Percentiles rank a stretch among this genome's conserved stretches.
Conservation (phyloP, 1,284 basidiomycete genomes). For the Fistulina hepatica region DNA sequence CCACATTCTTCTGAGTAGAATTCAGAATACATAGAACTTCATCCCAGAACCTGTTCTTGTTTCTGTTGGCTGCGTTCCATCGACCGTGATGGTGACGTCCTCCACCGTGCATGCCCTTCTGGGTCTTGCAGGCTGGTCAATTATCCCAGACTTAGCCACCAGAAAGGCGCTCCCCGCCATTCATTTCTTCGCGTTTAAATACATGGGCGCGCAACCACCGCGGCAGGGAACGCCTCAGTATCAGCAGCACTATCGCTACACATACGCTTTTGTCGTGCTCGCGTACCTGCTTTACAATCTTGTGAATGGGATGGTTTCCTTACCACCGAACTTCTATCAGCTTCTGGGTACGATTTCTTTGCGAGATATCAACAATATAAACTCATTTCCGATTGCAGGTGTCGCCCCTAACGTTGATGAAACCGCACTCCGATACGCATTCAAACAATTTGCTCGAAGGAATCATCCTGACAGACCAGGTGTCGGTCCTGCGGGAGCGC, state of each 20-base stretch:
- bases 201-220: constrained; percentile 27
- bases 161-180: constrained; percentile 27
- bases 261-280: constrained; percentile 56
- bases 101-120: too few relatives aligned
- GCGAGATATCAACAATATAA: too few relatives aligned
- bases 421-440: constrained; percentile 56
- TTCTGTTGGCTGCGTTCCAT: too few relatives aligned
- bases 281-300: constrained; percentile 63
- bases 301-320: constrained; percentile 39
- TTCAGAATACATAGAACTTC: too few relatives aligned
- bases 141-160: constrained; percentile 34
- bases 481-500: constrained; percentile 51
- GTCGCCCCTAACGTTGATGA: constrained; percentile 54
- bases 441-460: constrained; percentile 60
- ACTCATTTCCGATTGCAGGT: too few relatives aligned
- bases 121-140: constrained; percentile 32
- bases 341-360: too few relatives aligned
- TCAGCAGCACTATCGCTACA: constrained; percentile 44
- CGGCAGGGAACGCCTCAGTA: constrained; percentile 34
- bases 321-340: constrained; percentile 66
- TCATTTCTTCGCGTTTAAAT: constrained; percentile 26
- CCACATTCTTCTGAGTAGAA: too few relatives aligned
- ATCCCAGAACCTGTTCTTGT: too few relatives aligned
- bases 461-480: constrained; percentile 79
- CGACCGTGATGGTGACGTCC: too few relatives aligned